Percentiles rank a stretch among this genome's conserved stretches.
These are phyloP conservation scores for Fusarium neocosmosporiellum DNA, from an alignment of 2,329 filamentous ascomycete species.

Conservation along the genomic window DNA sequence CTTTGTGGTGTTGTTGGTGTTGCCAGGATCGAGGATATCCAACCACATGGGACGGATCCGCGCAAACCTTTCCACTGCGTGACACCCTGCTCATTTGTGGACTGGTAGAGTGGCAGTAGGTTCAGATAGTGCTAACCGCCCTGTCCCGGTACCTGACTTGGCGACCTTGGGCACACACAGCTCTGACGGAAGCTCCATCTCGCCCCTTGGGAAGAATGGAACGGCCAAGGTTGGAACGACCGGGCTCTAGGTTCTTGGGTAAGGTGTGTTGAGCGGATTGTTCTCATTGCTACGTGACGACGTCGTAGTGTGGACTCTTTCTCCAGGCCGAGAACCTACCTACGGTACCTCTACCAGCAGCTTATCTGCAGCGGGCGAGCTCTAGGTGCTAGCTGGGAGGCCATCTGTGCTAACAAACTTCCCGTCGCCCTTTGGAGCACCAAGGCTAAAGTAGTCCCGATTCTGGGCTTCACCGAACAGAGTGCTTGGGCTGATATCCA, in stretches of 20 bases:
- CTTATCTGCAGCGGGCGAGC: not conserved
- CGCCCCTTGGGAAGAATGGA: not conserved
- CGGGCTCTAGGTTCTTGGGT: conserved; percentile 5
- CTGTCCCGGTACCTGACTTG: conserved; percentile 27
- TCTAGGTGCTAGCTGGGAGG: not conserved
- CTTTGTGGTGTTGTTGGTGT: conserved; percentile 8
- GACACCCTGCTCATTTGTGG: not conserved
- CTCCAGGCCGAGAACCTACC: not conserved
- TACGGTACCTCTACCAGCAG: not conserved
- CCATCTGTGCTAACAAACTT: conserved; percentile 3
- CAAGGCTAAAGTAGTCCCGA: conserved; percentile 25
- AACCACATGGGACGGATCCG: conserved; percentile 26
- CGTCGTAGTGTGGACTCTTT: conserved; percentile 4
- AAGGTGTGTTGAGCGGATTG: conserved; percentile 21
- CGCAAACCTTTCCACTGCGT: conserved; percentile 1
- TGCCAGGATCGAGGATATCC: conserved; percentile 29
- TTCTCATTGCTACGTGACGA: conserved; percentile 19
- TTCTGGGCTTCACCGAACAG: conserved; percentile 26
- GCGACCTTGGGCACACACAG: not conserved
- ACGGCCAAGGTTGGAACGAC: conserved; percentile 1
- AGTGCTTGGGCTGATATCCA: conserved; percentile 8
- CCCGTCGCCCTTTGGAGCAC: not conserved
- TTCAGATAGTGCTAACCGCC: conserved; percentile 20
- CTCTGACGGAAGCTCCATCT: conserved; percentile 1
- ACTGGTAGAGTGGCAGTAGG: conserved; percentile 5